A percentile compares a stretch with the other conserved stretches of the same genome.
These are phyloP conservation scores for Fusarium nodosum DNA, from an alignment of 2,329 filamentous ascomycete genomes.

Conservation along the genomic window DNA sequence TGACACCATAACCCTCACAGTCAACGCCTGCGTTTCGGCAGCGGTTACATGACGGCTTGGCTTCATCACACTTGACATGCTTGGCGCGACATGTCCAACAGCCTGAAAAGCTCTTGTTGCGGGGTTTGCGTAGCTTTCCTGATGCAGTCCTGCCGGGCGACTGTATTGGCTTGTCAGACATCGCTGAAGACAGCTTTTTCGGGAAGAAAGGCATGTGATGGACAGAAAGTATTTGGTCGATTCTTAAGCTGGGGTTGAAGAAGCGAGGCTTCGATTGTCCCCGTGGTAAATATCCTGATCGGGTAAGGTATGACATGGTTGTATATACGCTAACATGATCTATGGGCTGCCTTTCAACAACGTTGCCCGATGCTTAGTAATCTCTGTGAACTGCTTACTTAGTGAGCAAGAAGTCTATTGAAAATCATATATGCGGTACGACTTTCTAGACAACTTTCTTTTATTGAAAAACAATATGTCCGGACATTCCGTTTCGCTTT, in stretches of 20 bases:
- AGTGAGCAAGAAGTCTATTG: background rate
- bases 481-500: background rate
- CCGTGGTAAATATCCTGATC: conserved; percentile 7
- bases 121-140: conserved; percentile 40
- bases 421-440: too few relatives aligned
- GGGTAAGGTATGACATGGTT: background rate
- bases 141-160: conserved; percentile 19
- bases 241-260: background rate
- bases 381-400: background rate
- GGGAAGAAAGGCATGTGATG: background rate
- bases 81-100: conserved; percentile 49
- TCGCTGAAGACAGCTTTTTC: conserved; percentile 1
- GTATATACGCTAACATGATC: background rate
- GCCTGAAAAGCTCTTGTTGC: conserved; percentile 48
- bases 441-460: too few relatives aligned
- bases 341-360: too few relatives aligned
- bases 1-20: conserved; percentile 46
- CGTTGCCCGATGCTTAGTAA: background rate
- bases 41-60: conserved; percentile 39
- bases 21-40: conserved; percentile 38
- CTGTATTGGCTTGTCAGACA: conserved; percentile 29
- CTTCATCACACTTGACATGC: conserved; percentile 47
- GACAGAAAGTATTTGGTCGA: background rate
- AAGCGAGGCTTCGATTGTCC: conserved; percentile 12
- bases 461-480: too few relatives aligned